phyloP scores from a whole-genome alignment of 2,329 filamentous ascomycete genomes.

The Alternaria alternata region DNA sequence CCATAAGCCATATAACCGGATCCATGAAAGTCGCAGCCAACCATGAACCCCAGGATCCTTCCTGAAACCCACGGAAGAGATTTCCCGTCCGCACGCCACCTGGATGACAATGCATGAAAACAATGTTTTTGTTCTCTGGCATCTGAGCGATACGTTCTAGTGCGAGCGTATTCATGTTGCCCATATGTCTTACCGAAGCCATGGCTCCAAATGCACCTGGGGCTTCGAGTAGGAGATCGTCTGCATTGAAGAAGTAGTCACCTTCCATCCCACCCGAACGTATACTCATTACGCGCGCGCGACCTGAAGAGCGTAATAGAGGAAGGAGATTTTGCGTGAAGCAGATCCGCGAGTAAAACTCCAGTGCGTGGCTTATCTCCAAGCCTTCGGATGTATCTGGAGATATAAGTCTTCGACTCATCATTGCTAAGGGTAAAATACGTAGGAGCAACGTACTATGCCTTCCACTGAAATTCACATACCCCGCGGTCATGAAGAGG shows the following conservation, averaged over 20 bases:
- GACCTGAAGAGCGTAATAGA: slow-evolving; percentile 37
- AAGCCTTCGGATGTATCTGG: slow-evolving; percentile 50
- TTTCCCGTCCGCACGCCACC: slow-evolving; percentile 51
- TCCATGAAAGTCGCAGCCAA: slow-evolving; percentile 10
- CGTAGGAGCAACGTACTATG: background rate
- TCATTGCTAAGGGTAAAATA: background rate
- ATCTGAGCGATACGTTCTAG: slow-evolving; percentile 32
- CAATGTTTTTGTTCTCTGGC: slow-evolving; percentile 39
- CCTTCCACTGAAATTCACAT: background rate
- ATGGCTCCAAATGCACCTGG: slow-evolving; percentile 41
- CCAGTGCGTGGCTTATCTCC: slow-evolving; percentile 48
- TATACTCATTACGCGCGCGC: slow-evolving; percentile 46
- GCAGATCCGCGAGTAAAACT: slow-evolving; percentile 57
- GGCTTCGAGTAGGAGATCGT: slow-evolving; percentile 49
- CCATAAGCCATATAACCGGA: background rate
- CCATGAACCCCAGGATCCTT: slow-evolving; percentile 22
- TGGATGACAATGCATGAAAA: slow-evolving; percentile 51
- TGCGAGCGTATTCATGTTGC: slow-evolving; percentile 42
- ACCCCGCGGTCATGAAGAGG: background rate
- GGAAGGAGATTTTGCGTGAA: slow-evolving; percentile 55
- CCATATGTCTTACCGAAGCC: slow-evolving; percentile 39
- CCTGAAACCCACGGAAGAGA: slow-evolving; percentile 16
- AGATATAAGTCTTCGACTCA: background rate
- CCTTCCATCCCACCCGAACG: slow-evolving; percentile 47
- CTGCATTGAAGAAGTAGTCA: slow-evolving; percentile 31